A percentile compares a stretch with the other conserved stretches of the same genome.
phyloP scores from a whole-genome alignment of 1,139 yeast species.

The Diutina siamensis region DNA sequence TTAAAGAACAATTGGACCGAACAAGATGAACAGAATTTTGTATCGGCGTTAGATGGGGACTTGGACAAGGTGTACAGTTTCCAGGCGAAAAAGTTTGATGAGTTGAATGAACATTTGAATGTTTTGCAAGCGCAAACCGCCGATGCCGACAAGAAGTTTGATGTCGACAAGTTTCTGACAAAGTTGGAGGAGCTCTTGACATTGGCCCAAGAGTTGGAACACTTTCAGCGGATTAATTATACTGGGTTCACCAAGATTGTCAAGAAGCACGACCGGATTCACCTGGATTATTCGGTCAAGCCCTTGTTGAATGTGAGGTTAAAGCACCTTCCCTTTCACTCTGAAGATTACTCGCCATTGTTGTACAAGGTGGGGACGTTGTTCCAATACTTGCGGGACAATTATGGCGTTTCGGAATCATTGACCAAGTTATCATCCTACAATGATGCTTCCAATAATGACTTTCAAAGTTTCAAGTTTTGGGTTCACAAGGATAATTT shows the following conservation, averaged over 20 bases:
- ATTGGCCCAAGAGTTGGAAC: conserved; percentile 77
- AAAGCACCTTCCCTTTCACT: conserved; percentile 80
- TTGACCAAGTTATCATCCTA: conserved; percentile 35
- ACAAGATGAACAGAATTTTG: conserved; percentile 71
- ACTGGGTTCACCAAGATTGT: conserved; percentile 93
- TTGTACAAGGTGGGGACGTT: conserved; percentile 72
- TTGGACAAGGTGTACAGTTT: conserved; percentile 89
- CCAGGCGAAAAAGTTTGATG: conserved; percentile 61
- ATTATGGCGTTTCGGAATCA: conserved; percentile 31
- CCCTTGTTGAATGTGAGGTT: conserved; percentile 83
- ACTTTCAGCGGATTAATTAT: conserved; percentile 80
- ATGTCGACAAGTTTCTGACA: conserved; percentile 44
- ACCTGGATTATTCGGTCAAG: conserved; percentile 73
- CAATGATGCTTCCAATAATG: conserved; percentile 33
- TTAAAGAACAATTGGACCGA: conserved; percentile 26
- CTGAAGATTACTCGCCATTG: conserved; percentile 90
- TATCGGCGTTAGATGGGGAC: conserved; percentile 68
- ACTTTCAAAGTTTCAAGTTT: conserved; percentile 72
- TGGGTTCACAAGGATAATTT: conserved; percentile 95
- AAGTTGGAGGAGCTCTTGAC: conserved; percentile 64
- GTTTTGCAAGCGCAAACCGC: conserved; percentile 43
- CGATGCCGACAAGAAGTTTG: conserved; percentile 25
- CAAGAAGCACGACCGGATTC: conserved; percentile 89
- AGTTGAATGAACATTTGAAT: conserved; percentile 53
- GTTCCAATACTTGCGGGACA: conserved; percentile 72